phyloP scores from a whole-genome alignment of 2,329 filamentous ascomycete genomes.

The Aureobasidium vineae region DNA sequence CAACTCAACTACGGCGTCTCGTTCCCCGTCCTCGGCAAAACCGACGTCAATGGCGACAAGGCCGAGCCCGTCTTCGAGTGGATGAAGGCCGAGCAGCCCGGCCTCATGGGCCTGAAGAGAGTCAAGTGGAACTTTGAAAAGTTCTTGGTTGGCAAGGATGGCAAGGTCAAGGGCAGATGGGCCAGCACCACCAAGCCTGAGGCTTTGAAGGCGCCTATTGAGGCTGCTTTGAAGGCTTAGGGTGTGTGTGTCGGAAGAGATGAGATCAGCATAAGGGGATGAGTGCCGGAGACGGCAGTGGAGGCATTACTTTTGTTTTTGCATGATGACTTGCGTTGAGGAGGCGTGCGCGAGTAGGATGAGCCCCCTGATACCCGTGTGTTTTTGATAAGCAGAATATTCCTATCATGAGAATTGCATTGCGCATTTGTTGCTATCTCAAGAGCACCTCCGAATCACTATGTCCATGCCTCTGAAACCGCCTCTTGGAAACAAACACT shows the following conservation, averaged over 20 bases:
- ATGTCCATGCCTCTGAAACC: neutral
- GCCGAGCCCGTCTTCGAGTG: constrained; percentile 78
- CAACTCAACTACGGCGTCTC: constrained; percentile 90
- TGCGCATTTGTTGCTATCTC: neutral
- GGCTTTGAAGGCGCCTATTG: constrained; percentile 69
- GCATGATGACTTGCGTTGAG: neutral
- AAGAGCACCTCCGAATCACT: neutral
- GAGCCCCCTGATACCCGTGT: constrained; percentile 16
- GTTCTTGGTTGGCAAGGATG: constrained; percentile 85
- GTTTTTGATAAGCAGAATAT: constrained; percentile 2
- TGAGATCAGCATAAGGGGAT: neutral
- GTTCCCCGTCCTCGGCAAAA: constrained; percentile 89
- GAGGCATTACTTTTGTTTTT: neutral
- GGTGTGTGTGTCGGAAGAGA: neutral
- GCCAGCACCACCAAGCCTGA: constrained; percentile 86
- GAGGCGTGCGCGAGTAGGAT: neutral
- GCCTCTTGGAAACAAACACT: too few relatives aligned
- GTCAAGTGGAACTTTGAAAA: constrained; percentile 99
- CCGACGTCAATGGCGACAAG: constrained; percentile 85
- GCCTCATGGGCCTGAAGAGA: constrained; percentile 80
- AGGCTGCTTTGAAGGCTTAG: constrained; percentile 63
- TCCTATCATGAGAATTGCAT: neutral
- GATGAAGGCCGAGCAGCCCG: constrained; percentile 69
- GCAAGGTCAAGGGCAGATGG: constrained; percentile 82
- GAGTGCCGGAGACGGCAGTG: neutral